Conservation (phyloP, 2,329 filamentous ascomycete genomes). For the Aspergillus fumigatus region DNA sequence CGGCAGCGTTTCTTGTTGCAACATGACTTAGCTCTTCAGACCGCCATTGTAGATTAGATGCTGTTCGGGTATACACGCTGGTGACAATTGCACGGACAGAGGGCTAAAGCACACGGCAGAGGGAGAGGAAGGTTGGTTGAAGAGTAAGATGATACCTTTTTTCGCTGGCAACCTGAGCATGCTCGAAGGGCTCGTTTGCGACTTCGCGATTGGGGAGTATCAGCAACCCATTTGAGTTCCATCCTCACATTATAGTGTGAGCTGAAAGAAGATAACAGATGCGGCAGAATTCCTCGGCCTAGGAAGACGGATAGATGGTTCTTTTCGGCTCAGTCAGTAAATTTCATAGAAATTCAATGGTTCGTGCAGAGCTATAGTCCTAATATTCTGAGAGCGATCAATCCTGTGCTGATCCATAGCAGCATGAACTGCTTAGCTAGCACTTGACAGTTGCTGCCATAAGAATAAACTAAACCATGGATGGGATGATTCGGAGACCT, state of each 20-base stretch:
- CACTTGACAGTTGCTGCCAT: background rate
- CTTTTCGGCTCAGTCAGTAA: background rate
- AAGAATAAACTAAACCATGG: background rate
- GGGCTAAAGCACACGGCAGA: background rate
- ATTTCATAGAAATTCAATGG: background rate
- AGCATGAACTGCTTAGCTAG: background rate
- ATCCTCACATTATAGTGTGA: constrained; percentile 13
- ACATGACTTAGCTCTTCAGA: background rate
- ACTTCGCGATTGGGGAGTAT: constrained; percentile 30
- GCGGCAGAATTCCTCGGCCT: background rate
- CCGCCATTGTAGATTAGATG: background rate
- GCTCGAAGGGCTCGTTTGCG: constrained; percentile 27
- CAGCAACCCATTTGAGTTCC: constrained; percentile 33
- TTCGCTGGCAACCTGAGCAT: constrained; percentile 29
- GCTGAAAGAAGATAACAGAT: background rate
- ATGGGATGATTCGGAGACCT: background rate
- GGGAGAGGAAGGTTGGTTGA: background rate
- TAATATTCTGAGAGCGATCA: background rate
- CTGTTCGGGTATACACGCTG: background rate
- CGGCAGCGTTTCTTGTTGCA: constrained; percentile 29
- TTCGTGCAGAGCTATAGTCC: background rate
- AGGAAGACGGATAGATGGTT: background rate
- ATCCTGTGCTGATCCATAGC: background rate
- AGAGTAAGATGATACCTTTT: constrained; percentile 21
- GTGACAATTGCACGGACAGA: background rate